Base-by-base conservation (phyloP, 2,329 filamentous ascomycete species). In the Cadophora sp. region DNA sequence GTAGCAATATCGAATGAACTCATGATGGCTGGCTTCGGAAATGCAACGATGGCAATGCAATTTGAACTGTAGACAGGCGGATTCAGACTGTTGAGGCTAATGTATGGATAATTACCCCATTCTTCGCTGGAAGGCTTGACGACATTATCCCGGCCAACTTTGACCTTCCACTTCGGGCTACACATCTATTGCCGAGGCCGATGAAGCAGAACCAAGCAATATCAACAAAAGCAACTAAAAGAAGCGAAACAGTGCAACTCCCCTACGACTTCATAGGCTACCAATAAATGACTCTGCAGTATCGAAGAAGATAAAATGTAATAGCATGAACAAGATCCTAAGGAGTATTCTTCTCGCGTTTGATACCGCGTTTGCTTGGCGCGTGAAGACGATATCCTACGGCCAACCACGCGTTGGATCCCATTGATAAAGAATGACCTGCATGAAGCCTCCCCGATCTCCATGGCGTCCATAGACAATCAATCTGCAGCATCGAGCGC, bases 1-100 rank as follows among this genome's bases (percentile, higher is more conserved):
- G 81, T 79, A 9, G 81, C 74, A 59, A 92, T 82, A 71, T 90
- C 82, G 72, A 91, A 85, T 18, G 68, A 66, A 48, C 59, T 62
- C 75, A 76, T 76, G 47, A 66, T 73, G 64, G 14, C 30, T 45
- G n/a, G 43, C 48, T 41, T 22, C n/a, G 27, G 6, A 20, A 20
- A 22, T 4, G n/a, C n/a, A n/a, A n/a, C 5, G 45, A 48, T 8
- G 9, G n/a, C 8, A 8, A 18, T 20, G 27, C 27, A n/a, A n/a
- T 48, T 62, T 36, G 30, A 27, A 36, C 8, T 36, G 50, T 13
- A 24, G 47, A 4, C 39, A 56, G 30, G 14, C 33, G 3, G 30
- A 30, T 30, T 43, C 22, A 30, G 56, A 16, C 30, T 59, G 8
- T 53, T 43, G 36, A 14, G 22, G 27, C 24, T 39, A 16, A 16